Percentiles rank a stretch among this genome's conserved stretches.
phyloP scores from a whole-genome alignment of 805 yeast genomes.

The Yarrowia sp. region DNA sequence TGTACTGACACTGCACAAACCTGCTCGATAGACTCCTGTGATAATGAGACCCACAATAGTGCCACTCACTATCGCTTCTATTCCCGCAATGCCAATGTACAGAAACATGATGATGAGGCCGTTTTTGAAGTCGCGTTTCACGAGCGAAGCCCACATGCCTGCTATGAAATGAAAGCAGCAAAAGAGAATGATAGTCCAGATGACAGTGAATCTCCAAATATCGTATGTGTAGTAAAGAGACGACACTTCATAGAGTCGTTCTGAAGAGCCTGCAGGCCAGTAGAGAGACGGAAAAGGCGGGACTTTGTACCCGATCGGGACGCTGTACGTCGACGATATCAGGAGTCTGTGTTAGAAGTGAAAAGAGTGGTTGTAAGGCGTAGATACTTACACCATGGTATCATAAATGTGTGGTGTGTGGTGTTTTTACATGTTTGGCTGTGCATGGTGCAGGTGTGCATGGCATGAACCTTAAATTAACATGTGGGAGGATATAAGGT shows the following conservation, averaged over 20 bases:
- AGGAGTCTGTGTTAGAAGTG: slow-evolving; percentile 7
- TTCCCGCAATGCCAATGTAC: slow-evolving; percentile 55
- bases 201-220: slow-evolving; percentile 78
- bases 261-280: slow-evolving; percentile 56
- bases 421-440: not conserved
- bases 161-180: slow-evolving; percentile 61
- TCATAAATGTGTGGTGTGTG: slow-evolving; percentile 3
- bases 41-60: slow-evolving; percentile 72
- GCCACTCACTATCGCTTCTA: slow-evolving; percentile 70
- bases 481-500: not conserved
- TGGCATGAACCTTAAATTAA: not conserved
- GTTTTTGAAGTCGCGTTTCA: slow-evolving; percentile 47
- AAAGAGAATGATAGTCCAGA: slow-evolving; percentile 75
- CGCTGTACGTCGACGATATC: slow-evolving; percentile 29
- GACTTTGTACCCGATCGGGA: slow-evolving; percentile 77
- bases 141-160: slow-evolving; percentile 58
- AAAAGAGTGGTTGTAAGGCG: not conserved
- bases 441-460: not conserved
- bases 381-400: slow-evolving; percentile 7
- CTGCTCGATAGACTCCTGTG: slow-evolving; percentile 74
- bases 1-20: slow-evolving; percentile 82
- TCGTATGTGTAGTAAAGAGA: slow-evolving; percentile 67
- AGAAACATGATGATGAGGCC: slow-evolving; percentile 42
- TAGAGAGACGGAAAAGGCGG: slow-evolving; percentile 80
- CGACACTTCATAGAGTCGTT: slow-evolving; percentile 45